These are phyloP conservation scores for Eutypella sp. DNA, from an alignment of 2,329 filamentous ascomycete species.

Conservation along the genomic window DNA sequence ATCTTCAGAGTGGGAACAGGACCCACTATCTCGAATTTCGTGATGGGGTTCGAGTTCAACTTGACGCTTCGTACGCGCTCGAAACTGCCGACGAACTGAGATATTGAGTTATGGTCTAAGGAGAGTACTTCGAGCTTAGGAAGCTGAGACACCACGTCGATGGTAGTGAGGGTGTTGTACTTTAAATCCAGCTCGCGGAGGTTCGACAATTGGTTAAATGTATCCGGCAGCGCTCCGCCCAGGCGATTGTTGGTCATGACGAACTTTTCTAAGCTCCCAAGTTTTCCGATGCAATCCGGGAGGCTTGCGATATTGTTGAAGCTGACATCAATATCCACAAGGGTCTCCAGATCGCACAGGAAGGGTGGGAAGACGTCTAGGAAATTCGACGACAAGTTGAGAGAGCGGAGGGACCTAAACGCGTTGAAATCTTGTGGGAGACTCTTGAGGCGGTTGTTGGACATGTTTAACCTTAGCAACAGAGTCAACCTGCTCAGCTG, in stretches of 20 bases:
- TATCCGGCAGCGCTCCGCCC: slow-evolving; percentile 65
- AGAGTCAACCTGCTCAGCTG: slow-evolving; percentile 71
- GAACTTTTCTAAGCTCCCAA: slow-evolving; percentile 78
- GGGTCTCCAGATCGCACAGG: slow-evolving; percentile 71
- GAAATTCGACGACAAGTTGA: slow-evolving; percentile 93
- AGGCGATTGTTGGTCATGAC: slow-evolving; percentile 95
- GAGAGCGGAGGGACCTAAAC: slow-evolving; percentile 71
- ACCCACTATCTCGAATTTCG: slow-evolving; percentile 78
- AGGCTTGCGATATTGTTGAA: slow-evolving; percentile 85
- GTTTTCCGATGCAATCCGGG: slow-evolving; percentile 70
- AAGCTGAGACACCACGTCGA: slow-evolving; percentile 79
- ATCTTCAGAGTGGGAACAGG: slow-evolving; percentile 77
- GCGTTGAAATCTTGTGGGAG: slow-evolving; percentile 78
- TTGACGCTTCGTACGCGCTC: slow-evolving; percentile 77
- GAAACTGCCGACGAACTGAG: slow-evolving; percentile 86
- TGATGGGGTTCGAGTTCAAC: slow-evolving; percentile 92
- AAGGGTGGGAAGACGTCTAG: slow-evolving; percentile 81
- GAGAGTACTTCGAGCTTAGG: slow-evolving; percentile 84
- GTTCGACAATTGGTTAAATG: slow-evolving; percentile 68
- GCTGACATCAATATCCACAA: slow-evolving; percentile 92
- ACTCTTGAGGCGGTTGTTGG: slow-evolving; percentile 81
- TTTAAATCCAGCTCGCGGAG: slow-evolving; percentile 90
- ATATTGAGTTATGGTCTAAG: slow-evolving; percentile 88
- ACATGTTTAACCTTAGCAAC: slow-evolving; percentile 82
- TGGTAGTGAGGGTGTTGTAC: slow-evolving; percentile 84